Evolutionary conservation across 805 yeast species (phyloP), one percentile per base, ranked within the genome.

Genomic region (Saccharomycopsis synnaedendra): DNA sequence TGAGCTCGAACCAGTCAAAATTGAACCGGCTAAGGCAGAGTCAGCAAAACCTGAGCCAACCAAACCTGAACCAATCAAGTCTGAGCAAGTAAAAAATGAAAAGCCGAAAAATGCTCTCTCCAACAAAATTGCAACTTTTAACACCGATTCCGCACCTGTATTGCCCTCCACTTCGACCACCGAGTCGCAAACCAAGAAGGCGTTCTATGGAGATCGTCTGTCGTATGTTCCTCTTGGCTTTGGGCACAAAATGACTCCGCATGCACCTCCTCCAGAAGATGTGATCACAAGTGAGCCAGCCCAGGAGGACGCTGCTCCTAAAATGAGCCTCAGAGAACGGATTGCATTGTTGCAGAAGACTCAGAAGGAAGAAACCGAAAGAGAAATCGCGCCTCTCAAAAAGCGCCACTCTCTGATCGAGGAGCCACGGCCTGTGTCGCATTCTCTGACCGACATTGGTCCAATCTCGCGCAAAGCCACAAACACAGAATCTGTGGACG

Each of bases 241-340:
- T 39, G 50, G 46, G 42, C 34, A 36, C 46, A 47, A 11, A 41
- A 42, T 11, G 48, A 55, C 67, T n/a, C 29, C 41, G 19, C 34
- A 64, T 64, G 29, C 6, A 5, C n/a, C 42, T 6, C 9, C 42
- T 10, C 36, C 36, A 34, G 36, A 8, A 34, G n/a, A n/a, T 8
- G 10, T 9, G 10, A n/a, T 9, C 10, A 8, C 8, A 8, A 32
- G 58, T 27, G 64, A 58, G 4, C 55, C 58, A 30, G 67, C 70
- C 48, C 76, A 75, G 49, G 76, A 70, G 32, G 82, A 72, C 33
- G 76, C 72, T 34, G 76, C 72, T 34, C 96, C 96, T 5, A 80
- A 84, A 55, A 64, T 88, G 68, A 82, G 94, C 49, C 68, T 90
- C 57, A 83, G 83, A 60, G 97, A 93, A 56, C 74, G 97, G 55